Conservation (phyloP, 176 grass and related monocot species). For the Aechmea fasciata region DNA sequence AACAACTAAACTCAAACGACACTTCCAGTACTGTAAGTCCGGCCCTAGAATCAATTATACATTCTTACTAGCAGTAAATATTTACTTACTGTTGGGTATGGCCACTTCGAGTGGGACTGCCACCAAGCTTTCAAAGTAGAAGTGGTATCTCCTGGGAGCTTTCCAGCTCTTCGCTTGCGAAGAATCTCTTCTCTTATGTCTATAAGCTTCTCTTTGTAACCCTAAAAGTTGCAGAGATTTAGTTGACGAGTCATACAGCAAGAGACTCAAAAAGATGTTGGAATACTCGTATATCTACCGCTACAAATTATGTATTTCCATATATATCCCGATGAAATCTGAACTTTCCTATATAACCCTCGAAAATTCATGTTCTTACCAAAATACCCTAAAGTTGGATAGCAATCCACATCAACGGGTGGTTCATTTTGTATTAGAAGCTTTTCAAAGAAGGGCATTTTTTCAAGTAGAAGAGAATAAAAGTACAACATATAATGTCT, state of each 20-base stretch:
- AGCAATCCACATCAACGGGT: too few relatives aligned
- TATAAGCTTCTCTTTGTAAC: constrained; percentile 60
- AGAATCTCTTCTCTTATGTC: constrained; percentile 74
- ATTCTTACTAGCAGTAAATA: background rate
- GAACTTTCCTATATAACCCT: too few relatives aligned
- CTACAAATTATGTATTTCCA: background rate
- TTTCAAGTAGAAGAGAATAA: too few relatives aligned
- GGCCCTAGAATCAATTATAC: too few relatives aligned
- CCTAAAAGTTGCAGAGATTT: constrained; percentile 20
- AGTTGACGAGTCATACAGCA: background rate
- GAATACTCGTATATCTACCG: background rate
- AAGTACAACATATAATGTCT: too few relatives aligned
- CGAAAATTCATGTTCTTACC: too few relatives aligned
- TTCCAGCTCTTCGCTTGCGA: constrained; percentile 59
- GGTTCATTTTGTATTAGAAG: too few relatives aligned
- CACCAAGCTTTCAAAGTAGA: constrained; percentile 63
- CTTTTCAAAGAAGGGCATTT: too few relatives aligned
- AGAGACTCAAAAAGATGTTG: background rate
- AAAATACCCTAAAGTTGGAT: too few relatives aligned
- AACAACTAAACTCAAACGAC: too few relatives aligned
- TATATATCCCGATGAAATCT: too few relatives aligned
- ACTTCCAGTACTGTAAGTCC: too few relatives aligned
- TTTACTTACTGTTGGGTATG: constrained; percentile 54
- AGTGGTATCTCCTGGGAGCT: constrained; percentile 60
- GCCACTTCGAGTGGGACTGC: constrained; percentile 68